Evolutionary conservation across 2,329 filamentous ascomycete genomes (phyloP), one percentile per base, ranked within the genome.

Genomic region (Colletotrichum viniferum): DNA sequence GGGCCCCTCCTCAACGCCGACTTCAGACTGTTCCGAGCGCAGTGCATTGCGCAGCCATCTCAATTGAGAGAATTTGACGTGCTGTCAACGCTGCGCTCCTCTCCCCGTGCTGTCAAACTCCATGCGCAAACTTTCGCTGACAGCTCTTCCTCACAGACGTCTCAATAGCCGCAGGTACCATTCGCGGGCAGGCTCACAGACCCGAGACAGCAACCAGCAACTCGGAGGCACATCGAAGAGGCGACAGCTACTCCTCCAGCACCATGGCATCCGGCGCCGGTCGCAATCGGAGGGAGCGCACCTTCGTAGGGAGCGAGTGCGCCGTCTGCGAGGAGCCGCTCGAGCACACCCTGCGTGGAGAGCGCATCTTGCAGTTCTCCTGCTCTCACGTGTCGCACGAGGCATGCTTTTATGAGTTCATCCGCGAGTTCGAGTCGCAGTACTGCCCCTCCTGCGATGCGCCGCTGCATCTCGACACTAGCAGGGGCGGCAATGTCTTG

Each of bases 401-500:
- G 84, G 97, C 96, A 43, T 99, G 97, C 86, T 98, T 99, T 83
- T 98, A 98, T 86, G 97, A 99, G 85, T 98, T 97, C 83, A 98
- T 99, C 80, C 94, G 95, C 81, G 96, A 98, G 82, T 94, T 96
- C 74, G 96, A 98, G 79, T 95, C 95, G 69, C 96, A 98, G 81
- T 96, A 95, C 81, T 99, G 97, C 85, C 97, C 97, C 32, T 94
- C 95, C 78, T 99, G 97, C 85, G 94, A 98, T 87, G 94, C 96
- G 78, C 96, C 97, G 24, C 87, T 99, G 68, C 95, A 96, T 77
- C 88, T 99, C 58, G 97, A 99, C 85, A 97, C 96, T 8, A 98
- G 95, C 83, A 92, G 97, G 77, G 96, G 96, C 75, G 96, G 96
- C 78, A 98, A 98, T 87, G 94, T 98, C 69, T 88, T 98, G 79